Evolutionary conservation across 805 yeast species (phyloP), one percentile per base, ranked within the genome.

Genomic region (Candida broadrunensis): DNA sequence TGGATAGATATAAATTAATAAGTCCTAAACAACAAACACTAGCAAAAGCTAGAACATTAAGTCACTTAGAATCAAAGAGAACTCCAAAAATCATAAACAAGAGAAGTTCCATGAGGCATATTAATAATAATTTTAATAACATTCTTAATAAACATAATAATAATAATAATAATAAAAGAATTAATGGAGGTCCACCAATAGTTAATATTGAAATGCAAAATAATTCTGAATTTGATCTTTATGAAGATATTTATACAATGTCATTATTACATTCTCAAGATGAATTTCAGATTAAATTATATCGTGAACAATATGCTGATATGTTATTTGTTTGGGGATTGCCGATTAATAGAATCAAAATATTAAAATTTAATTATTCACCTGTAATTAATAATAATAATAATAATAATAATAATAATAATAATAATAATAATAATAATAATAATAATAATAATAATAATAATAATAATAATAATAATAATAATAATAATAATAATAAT

Each of bases 291-390:
- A 59, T 77, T 34, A 58, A 55, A 32, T 37, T 52, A 41, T 76
- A 78, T 55, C 60, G 96, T 30, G 72, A 75, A 16, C 83, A 81
- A 49, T 90, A 91, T 58, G 89, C 97, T 0, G 77, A 83, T 15
- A 72, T 90, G 55, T 66, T 90, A 12, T 86, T 77, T 52, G 61
- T 75, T 25, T 91, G 97, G 97, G 95, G 93, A 0, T 68, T 89
- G 15, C 85, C 89, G 0, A 74, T 85, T n/a, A 79, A 83, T 47
- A 63, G 96, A 33, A 80, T 87, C 21, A 90, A 90, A 52, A 76
- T 90, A 9, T 58, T 88, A 41, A 88, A 90, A 61, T 77, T 79
- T 65, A 84, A 83, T 51, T 75, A 73, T 44, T 60, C 75, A 3
- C 15, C 42, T 15, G 43, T 48, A 5, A 30, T 23, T 26, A 34